Percentiles rank a stretch among this genome's conserved stretches.
These are phyloP conservation scores for Nannochloris sp. DNA, from an alignment of 139 green algal species.

Conservation along the genomic window DNA sequence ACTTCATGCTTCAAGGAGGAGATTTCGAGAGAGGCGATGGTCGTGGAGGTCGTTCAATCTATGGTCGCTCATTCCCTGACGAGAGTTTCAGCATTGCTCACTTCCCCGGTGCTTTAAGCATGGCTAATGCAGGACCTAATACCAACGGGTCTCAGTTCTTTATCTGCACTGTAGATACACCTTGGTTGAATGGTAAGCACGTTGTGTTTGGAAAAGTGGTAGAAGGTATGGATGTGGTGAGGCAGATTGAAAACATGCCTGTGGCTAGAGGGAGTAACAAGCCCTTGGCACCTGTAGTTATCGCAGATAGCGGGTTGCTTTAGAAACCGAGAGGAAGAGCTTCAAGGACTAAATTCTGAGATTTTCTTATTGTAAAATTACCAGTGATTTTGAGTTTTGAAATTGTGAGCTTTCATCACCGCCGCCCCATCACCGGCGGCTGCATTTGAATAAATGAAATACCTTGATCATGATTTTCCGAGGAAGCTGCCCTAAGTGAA, in stretches of 20 bases:
- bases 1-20: slow-evolving; percentile 65
- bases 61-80: slow-evolving; percentile 28
- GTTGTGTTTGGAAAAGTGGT: slow-evolving; percentile 66
- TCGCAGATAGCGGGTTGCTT: slow-evolving; percentile 46
- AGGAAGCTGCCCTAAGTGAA: too few species aligned
- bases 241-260: slow-evolving; percentile 37
- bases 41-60: slow-evolving; percentile 38
- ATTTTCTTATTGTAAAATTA: too few species aligned
- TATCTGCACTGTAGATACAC: slow-evolving; percentile 35
- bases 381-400: too few species aligned
- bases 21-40: slow-evolving; percentile 4
- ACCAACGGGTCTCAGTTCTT: slow-evolving; percentile 51
- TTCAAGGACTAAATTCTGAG: too few species aligned
- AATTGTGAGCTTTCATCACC: too few species aligned
- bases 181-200: slow-evolving; percentile 37
- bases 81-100: slow-evolving; percentile 21
- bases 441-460: too few species aligned
- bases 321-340: too few species aligned
- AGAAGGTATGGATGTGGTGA: slow-evolving; percentile 62
- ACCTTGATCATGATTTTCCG: too few species aligned
- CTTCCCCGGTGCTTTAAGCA: slow-evolving; percentile 36
- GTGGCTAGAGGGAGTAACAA: slow-evolving; percentile 24
- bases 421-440: too few species aligned
- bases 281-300: slow-evolving; percentile 37
- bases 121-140: slow-evolving; percentile 48